Evolutionary conservation across 805 yeast genomes (phyloP).

Genomic region (Candida schatavii): DNA sequence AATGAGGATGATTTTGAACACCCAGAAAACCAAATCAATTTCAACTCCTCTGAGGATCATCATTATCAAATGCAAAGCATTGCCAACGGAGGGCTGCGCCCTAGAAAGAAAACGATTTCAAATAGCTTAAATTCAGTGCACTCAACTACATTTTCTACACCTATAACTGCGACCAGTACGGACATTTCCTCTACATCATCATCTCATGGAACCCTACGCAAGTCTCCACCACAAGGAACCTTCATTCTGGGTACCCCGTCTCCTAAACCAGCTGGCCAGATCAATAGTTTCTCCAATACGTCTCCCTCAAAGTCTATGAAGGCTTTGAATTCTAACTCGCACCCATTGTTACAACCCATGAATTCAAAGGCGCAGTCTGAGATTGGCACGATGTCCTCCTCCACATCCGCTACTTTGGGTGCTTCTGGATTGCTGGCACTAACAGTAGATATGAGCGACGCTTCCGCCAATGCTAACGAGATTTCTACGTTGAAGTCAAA

Average conservation of each 20-base stretch:
- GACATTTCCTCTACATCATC: too few relatives aligned
- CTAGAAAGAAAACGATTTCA: constrained; percentile 39
- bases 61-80: not conserved
- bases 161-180: too few relatives aligned
- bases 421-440: constrained; percentile 1
- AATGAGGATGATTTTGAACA: not conserved
- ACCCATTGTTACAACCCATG: constrained; percentile 55
- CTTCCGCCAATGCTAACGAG: not conserved
- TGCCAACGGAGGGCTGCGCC: constrained; percentile 12
- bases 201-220: too few relatives aligned
- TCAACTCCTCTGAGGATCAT: not conserved
- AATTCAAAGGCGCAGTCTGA: constrained; percentile 36
- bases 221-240: constrained; percentile 40
- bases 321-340: constrained; percentile 43
- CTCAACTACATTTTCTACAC: constrained; percentile 17
- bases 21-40: not conserved
- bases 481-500: constrained; percentile 19
- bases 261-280: constrained; percentile 26
- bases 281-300: constrained; percentile 13
- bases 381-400: too few relatives aligned
- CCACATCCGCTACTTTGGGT: constrained; percentile 1
- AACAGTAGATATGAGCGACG: too few relatives aligned
- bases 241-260: constrained; percentile 33
- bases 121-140: constrained; percentile 24
- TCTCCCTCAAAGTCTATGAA: constrained; percentile 48